Conservation (phyloP, 1,284 basidiomycete species). For the Apiotrichum domesticum region DNA sequence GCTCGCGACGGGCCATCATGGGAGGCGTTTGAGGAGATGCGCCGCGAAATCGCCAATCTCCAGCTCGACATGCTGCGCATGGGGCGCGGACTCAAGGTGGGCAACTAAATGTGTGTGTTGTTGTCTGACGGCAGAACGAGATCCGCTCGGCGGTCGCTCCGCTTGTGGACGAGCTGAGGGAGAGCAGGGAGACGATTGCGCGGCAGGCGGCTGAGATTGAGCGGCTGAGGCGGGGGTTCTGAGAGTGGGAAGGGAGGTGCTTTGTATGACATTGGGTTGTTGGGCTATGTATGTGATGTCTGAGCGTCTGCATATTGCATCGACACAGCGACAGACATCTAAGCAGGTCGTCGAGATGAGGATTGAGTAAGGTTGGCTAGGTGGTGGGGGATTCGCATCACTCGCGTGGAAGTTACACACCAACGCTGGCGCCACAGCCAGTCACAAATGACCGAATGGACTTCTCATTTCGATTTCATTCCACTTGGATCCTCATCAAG, state of each 20-base stretch:
- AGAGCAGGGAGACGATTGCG: conserved; percentile 25
- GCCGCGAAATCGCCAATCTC: conserved; percentile 26
- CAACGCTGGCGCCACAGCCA: too few species aligned
- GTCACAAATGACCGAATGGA: too few species aligned
- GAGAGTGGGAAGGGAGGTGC: neutral
- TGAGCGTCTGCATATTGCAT: too few species aligned
- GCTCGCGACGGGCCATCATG: neutral
- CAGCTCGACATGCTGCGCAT: conserved; percentile 36
- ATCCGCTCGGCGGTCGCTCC: conserved; percentile 25
- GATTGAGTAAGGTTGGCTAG: too few species aligned
- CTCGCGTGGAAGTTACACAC: too few species aligned
- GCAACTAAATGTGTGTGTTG: neutral
- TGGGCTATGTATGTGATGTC: too few species aligned
- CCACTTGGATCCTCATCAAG: neutral
- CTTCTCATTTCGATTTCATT: too few species aligned
- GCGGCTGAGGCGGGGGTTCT: conserved; percentile 26
- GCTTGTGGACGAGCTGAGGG: conserved; percentile 21
- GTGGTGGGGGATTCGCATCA: too few species aligned
- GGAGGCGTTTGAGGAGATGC: conserved; percentile 19
- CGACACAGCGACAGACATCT: too few species aligned
- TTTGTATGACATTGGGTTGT: too few species aligned
- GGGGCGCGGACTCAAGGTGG: conserved; percentile 27
- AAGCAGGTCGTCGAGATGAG: too few species aligned
- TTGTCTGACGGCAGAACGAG: conserved; percentile 22
- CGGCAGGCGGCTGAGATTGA: conserved; percentile 31